phyloP scores from a whole-genome alignment of 2,329 filamentous ascomycete species.

The Reticulascus tulasneorum region DNA sequence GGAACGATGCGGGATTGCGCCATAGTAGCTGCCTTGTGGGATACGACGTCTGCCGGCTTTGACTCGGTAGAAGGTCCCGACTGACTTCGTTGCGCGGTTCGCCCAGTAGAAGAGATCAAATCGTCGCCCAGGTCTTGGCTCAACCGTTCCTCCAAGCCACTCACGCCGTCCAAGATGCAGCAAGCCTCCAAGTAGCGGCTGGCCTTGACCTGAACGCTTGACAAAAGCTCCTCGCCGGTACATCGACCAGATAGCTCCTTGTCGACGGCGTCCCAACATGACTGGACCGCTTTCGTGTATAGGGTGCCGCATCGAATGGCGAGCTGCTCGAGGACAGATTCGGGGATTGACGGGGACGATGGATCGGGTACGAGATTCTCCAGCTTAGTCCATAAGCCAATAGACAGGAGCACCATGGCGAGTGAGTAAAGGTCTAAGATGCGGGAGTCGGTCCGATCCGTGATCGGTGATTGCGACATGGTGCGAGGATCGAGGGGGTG shows the following conservation, averaged over 20 bases:
- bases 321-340: conserved; percentile 59
- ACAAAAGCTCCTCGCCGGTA: conserved; percentile 48
- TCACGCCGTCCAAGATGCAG: conserved; percentile 56
- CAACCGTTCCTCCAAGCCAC: conserved; percentile 50
- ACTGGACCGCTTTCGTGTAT: conserved; percentile 71
- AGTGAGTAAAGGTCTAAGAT: conserved; percentile 69
- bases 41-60: too few species aligned
- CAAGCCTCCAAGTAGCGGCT: conserved; percentile 60
- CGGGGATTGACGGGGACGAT: conserved; percentile 49
- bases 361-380: conserved; percentile 45
- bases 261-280: conserved; percentile 69
- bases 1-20: too few species aligned
- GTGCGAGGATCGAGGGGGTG: conserved; percentile 61
- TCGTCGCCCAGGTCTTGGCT: conserved; percentile 40
- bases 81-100: conserved; percentile 3
- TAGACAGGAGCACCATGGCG: conserved; percentile 67
- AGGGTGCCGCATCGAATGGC: conserved; percentile 67
- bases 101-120: not conserved
- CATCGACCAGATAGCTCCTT: conserved; percentile 47
- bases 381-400: conserved; percentile 71
- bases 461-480: conserved; percentile 43
- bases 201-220: conserved; percentile 48
- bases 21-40: too few species aligned
- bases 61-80: conserved; percentile 8
- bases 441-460: conserved; percentile 49